Percentiles rank a stretch among this genome's conserved stretches.
Conservation (phyloP, 1,284 basidiomycete genomes). For the Filobasidium uniguttulatum region DNA sequence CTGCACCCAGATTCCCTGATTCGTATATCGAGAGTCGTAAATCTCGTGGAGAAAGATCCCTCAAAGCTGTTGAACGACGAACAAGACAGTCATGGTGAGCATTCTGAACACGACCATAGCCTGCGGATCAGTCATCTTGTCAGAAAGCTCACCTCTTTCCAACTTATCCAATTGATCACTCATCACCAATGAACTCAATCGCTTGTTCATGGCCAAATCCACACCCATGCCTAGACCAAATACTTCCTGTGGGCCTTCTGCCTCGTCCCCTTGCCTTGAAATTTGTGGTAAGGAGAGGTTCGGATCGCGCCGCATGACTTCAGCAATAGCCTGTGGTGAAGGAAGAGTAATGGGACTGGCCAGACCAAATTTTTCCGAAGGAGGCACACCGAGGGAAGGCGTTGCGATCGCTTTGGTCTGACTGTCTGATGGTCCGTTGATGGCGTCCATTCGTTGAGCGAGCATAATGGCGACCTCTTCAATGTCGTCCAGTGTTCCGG, state of each 20-base stretch:
- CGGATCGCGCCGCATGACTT: not conserved
- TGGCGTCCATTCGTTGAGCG: not conserved
- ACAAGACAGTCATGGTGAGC: no score
- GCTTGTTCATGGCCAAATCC: constrained; percentile 22
- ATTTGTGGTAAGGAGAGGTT: not conserved
- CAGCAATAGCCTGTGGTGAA: not conserved
- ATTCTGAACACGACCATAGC: no score
- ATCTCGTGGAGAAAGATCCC: constrained; percentile 31
- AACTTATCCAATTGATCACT: constrained; percentile 32
- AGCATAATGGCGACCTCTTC: constrained; percentile 14
- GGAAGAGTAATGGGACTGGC: constrained; percentile 23
- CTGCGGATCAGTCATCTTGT: no score
- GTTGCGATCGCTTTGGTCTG: constrained; percentile 1
- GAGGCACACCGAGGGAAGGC: not conserved
- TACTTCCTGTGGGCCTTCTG: not conserved
- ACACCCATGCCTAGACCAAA: constrained; percentile 11
- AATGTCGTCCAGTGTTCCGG: constrained; percentile 12
- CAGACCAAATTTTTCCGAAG: constrained; percentile 17
- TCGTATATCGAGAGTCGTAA: constrained; percentile 22
- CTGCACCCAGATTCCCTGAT: no score
- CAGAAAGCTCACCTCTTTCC: constrained; percentile 26
- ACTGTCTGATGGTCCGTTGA: not conserved
- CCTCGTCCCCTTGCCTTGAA: not conserved
- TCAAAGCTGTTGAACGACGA: constrained; percentile 27
- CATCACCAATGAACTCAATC: constrained; percentile 34